Evolutionary conservation across 2,329 filamentous ascomycete species (phyloP), one percentile per base, ranked within the genome.

Genomic region (Aspergillus viridinutans): DNA sequence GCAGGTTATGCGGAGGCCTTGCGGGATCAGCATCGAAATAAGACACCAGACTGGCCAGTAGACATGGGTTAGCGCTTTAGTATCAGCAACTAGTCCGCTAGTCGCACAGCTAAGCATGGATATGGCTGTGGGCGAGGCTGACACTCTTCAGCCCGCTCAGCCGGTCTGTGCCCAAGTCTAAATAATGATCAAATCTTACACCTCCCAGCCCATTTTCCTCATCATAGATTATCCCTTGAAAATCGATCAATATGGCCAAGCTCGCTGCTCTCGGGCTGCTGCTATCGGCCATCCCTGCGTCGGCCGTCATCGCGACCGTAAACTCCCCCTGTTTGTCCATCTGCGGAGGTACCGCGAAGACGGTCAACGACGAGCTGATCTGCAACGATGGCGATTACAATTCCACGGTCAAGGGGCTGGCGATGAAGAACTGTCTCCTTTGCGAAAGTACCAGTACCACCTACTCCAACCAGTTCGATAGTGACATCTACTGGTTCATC

Each of bases 401-500:
- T 29, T 21, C 51, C 1, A 21, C 51, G 20, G 42, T 26, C 9
- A 20, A 53, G 4, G 51, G 51, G 0, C 9, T 53, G 20, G 38
- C 38, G 12, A 53, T 53, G 40, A 53, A 48, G 32, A 48, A 48
- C 42, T 53, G 51, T 20, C 42, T 53, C 7, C 51, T 53, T 1
- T 53, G 51, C 42, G 25, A 48, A 8, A 53, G 51, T 28, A 53
- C 51, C 4, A 43, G 51, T n/a, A 53, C 51, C 3, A 48, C 51
- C 10, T 53, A 53, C 42, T 6, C 21, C 4, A 53, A 5, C n/a
- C 10, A 20, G 20, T 45, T 21, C 20, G 20, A 45, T 1, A 45
- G 42, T 6, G 42, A 45, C 21, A 12, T 45, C 42, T 45, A 45
- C 42, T 45, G 42, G 42, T 45, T 45, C 10, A 45, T 45, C 20